phyloP scores from a whole-genome alignment of 2,329 filamentous ascomycete genomes.

The Cladosporium sphaerospermum region DNA sequence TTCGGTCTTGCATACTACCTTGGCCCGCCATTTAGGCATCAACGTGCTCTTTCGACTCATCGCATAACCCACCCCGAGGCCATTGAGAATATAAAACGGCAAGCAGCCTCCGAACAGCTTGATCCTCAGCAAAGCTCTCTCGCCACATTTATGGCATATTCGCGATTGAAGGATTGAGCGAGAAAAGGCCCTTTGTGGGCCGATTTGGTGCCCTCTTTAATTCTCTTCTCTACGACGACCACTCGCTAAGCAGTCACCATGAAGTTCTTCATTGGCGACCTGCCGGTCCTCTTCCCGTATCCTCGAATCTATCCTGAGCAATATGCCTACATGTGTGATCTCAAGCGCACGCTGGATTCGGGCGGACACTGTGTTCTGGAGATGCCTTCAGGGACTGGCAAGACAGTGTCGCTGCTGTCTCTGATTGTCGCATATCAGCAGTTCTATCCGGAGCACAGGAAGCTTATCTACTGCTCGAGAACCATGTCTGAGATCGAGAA shows the following conservation, averaged over 20 bases:
- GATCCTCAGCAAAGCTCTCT: background rate
- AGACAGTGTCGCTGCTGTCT: slow-evolving; percentile 90
- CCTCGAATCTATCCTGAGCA: slow-evolving; percentile 68
- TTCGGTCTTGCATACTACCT: no score
- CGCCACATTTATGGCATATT: background rate
- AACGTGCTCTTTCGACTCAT: no score
- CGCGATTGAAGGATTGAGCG: background rate
- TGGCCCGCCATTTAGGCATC: no score
- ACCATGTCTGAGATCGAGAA: slow-evolving; percentile 99
- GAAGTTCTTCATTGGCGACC: slow-evolving; percentile 75
- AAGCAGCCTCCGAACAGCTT: no score
- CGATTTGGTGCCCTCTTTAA: no score
- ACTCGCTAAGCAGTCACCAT: slow-evolving; percentile 42
- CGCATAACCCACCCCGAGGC: no score
- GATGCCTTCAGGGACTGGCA: slow-evolving; percentile 98
- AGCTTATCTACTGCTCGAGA: slow-evolving; percentile 97
- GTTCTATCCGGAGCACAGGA: slow-evolving; percentile 84
- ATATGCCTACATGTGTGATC: slow-evolving; percentile 78
- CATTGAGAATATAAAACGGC: no score
- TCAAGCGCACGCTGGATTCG: slow-evolving; percentile 84
- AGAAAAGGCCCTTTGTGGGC: background rate
- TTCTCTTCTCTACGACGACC: no score
- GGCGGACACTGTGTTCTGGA: slow-evolving; percentile 94
- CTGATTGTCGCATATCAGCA: slow-evolving; percentile 96
- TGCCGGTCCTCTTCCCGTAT: slow-evolving; percentile 68